Conservation (phyloP, 139 green algal genomes). For the Chlamydomonas sp. region DNA sequence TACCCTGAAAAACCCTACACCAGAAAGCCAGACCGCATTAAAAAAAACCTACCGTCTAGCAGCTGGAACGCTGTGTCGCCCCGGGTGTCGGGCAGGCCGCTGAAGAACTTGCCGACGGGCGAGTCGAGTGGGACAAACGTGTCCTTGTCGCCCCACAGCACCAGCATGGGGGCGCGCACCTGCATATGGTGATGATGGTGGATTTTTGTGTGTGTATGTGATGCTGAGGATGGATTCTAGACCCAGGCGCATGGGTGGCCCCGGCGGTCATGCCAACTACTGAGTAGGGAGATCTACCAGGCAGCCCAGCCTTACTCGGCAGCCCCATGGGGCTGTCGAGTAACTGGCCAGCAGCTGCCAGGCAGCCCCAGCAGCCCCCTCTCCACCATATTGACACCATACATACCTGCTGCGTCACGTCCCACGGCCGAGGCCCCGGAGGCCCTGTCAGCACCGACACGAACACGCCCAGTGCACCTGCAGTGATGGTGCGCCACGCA, state of each 20-base stretch:
- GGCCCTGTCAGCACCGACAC: constrained; percentile 76
- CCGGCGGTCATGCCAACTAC: constrained; percentile 17
- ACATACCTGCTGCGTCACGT: constrained; percentile 51
- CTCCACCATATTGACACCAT: too few species aligned
- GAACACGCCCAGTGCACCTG: constrained; percentile 75
- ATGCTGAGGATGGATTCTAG: too few species aligned
- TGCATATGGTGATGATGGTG: too few species aligned
- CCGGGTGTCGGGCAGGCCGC: constrained; percentile 32
- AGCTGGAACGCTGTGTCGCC: constrained; percentile 43
- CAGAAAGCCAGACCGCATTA: too few species aligned
- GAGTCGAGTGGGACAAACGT: constrained; percentile 80
- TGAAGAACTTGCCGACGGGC: constrained; percentile 77
- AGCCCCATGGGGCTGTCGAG: too few species aligned
- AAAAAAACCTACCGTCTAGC: constrained; percentile 34
- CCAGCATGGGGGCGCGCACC: constrained; percentile 58
- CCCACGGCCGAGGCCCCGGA: constrained; percentile 73
- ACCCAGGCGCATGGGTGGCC: too few species aligned
- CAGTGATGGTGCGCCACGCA: neutral
- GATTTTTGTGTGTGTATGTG: too few species aligned
- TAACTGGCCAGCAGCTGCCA: too few species aligned
- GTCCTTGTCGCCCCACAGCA: constrained; percentile 85
- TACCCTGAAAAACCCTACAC: too few species aligned
- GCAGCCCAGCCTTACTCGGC: too few species aligned
- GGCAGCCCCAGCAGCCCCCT: too few species aligned
- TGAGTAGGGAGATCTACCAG: too few species aligned